phyloP scores from a whole-genome alignment of 2,329 filamentous ascomycete species.

The Colletotrichum orchidophilum region DNA sequence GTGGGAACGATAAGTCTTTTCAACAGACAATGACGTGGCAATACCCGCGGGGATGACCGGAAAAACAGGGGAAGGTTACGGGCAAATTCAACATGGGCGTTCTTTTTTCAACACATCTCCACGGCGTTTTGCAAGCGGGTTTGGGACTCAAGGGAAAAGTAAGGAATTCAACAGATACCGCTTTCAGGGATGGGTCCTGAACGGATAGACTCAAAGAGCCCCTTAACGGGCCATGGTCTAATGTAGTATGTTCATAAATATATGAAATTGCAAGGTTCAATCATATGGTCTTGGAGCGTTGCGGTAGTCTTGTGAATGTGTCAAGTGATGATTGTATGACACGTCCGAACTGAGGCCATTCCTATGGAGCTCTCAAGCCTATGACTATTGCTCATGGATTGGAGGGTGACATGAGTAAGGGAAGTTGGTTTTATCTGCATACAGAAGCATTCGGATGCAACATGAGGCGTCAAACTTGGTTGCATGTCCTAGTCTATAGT shows the following conservation, averaged over 20 bases:
- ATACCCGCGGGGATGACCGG: slow-evolving; percentile 36
- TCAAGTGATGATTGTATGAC: background rate
- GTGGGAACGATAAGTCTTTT: slow-evolving; percentile 34
- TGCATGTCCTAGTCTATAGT: background rate
- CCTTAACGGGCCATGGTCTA: slow-evolving; percentile 36
- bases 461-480: background rate
- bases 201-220: slow-evolving; percentile 31
- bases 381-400: background rate
- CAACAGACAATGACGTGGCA: slow-evolving; percentile 35
- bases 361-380: background rate
- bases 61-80: slow-evolving; percentile 29
- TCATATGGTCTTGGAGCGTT: background rate
- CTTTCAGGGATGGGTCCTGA: slow-evolving; percentile 31
- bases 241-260: slow-evolving; percentile 31
- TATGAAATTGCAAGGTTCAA: slow-evolving; percentile 29
- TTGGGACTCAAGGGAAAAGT: slow-evolving; percentile 35
- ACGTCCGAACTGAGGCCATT: background rate
- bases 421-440: background rate
- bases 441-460: background rate
- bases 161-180: slow-evolving; percentile 36
- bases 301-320: background rate
- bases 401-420: background rate
- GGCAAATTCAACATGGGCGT: slow-evolving; percentile 37
- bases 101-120: slow-evolving; percentile 37
- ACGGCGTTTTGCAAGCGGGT: slow-evolving; percentile 35